These are phyloP conservation scores for Fagus crenata DNA, from an alignment of 306 rosid genomes.

Conservation along the genomic window DNA sequence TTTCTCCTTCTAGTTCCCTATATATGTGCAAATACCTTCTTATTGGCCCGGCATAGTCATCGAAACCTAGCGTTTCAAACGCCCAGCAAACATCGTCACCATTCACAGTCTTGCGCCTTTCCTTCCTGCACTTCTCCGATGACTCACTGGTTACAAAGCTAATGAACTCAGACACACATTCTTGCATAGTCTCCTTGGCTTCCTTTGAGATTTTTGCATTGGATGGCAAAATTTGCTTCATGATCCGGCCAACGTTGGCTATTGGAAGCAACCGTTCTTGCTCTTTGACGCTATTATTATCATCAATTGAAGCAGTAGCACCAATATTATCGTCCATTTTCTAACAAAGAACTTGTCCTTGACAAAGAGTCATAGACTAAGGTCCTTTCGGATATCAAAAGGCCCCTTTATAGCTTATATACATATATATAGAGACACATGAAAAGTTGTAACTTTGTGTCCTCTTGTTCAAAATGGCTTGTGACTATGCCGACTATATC, in stretches of 20 bases:
- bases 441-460: background rate
- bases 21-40: conserved; percentile 68
- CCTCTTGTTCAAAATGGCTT: too few relatives aligned
- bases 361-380: background rate
- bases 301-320: conserved; percentile 26
- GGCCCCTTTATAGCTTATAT: background rate
- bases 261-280: conserved; percentile 93
- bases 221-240: conserved; percentile 85
- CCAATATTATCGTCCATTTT: conserved; percentile 1
- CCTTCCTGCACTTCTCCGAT: conserved; percentile 89
- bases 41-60: conserved; percentile 78
- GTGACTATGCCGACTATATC: conserved; percentile 1
- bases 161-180: conserved; percentile 90
- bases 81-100: conserved; percentile 95
- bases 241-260: conserved; percentile 88
- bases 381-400: background rate
- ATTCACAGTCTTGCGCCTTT: conserved; percentile 90
- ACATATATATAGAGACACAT: background rate
- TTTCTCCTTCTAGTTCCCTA: conserved; percentile 75
- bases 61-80: conserved; percentile 70
- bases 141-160: conserved; percentile 95
- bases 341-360: too few relatives aligned
- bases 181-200: conserved; percentile 92
- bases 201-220: conserved; percentile 91
- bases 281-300: conserved; percentile 54